These are phyloP conservation scores for Nannochloris sp. DNA, from an alignment of 139 green algal species.

Conservation along the genomic window DNA sequence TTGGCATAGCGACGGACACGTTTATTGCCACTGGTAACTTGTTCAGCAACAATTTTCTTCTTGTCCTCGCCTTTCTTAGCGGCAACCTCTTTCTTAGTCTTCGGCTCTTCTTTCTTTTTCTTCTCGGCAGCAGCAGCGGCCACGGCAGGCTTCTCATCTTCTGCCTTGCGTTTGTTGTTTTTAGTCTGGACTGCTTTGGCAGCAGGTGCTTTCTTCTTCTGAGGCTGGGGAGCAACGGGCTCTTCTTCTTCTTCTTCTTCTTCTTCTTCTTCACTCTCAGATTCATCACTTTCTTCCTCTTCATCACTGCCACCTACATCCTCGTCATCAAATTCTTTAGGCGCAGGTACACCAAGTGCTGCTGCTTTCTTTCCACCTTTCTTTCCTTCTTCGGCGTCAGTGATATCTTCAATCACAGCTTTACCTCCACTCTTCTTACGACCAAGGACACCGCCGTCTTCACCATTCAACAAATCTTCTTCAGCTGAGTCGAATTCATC, in stretches of 20 bases:
- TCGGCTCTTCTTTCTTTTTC: constrained; percentile 7
- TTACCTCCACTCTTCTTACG: background rate
- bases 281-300: constrained; percentile 23
- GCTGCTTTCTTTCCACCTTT: background rate
- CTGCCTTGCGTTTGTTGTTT: background rate
- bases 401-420: constrained; percentile 53
- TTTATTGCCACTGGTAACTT: constrained; percentile 16
- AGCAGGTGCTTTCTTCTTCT: constrained; percentile 9
- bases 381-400: background rate
- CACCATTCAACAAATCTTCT: constrained; percentile 39
- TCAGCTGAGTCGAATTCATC: constrained; percentile 7
- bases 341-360: background rate
- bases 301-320: constrained; percentile 21
- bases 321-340: background rate
- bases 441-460: constrained; percentile 3
- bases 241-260: constrained; percentile 1
- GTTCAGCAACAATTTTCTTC: background rate
- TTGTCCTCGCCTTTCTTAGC: background rate
- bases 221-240: constrained; percentile 5
- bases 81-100: background rate
- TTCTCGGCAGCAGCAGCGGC: background rate
- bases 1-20: constrained; percentile 54
- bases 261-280: constrained; percentile 11
- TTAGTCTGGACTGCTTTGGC: too few species aligned
- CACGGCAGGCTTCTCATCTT: background rate